These are phyloP conservation scores for Lipomyces yamadae DNA, from an alignment of 805 yeast species.

Conservation along the genomic window DNA sequence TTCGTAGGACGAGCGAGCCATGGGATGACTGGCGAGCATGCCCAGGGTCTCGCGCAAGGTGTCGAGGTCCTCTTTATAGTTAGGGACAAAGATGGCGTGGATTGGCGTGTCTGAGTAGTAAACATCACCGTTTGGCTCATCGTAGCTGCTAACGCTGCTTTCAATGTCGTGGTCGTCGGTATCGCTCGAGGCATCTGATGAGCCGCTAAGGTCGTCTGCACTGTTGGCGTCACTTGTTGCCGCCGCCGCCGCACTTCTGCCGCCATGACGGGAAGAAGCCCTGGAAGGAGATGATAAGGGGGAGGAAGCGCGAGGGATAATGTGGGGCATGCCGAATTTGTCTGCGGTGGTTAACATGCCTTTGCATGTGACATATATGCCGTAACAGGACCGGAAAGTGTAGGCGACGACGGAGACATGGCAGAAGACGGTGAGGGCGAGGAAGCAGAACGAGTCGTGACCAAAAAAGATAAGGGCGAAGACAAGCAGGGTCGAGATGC, in stretches of 20 bases:
- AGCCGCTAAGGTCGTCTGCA: not conserved
- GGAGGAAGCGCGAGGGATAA: not conserved
- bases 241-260: not conserved
- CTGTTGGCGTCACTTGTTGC: not conserved
- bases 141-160: conserved; percentile 1
- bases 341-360: conserved; percentile 1
- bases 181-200: not conserved
- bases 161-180: conserved; percentile 3
- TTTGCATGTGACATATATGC: conserved; percentile 25
- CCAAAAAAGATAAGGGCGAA: conserved; percentile 5
- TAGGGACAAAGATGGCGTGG: conserved; percentile 37
- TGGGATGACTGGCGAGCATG: conserved; percentile 32
- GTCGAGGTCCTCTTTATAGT: conserved; percentile 30
- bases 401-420: conserved; percentile 33
- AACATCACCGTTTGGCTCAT: not conserved
- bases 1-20: conserved; percentile 28
- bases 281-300: not conserved
- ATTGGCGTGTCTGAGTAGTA: not conserved
- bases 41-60: conserved; percentile 35
- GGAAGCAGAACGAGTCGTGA: conserved; percentile 2
- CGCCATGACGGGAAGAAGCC: no score
- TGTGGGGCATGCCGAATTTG: not conserved
- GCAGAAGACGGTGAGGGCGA: conserved; percentile 17
- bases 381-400: conserved; percentile 34
- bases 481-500: conserved; percentile 23